Base-by-base conservation (phyloP, 2,329 filamentous ascomycete genomes). In the Claviceps digitariae region DNA sequence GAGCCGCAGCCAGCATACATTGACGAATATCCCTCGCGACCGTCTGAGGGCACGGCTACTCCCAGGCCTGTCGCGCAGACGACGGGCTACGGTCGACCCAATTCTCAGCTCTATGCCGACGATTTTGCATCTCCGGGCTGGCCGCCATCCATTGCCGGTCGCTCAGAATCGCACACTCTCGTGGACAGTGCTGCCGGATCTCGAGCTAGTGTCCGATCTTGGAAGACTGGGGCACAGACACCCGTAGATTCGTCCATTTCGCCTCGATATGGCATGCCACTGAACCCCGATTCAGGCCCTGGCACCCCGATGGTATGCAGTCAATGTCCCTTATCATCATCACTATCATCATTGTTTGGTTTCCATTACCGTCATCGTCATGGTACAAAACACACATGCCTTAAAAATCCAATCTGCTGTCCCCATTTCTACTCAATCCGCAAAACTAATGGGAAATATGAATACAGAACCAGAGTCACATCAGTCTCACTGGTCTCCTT, bases 401-500 rank as follows among this genome's bases (percentile, higher is more conserved):
- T n/a, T n/a, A n/a, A n/a, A n/a, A n/a, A n/a, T n/a, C n/a, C n/a
- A n/a, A n/a, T n/a, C n/a, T n/a, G n/a, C n/a, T n/a, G n/a, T n/a
- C n/a, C n/a, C n/a, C n/a, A 10, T 9, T 10, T 20, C 8, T 41
- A 3, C 10, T 12, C 40, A 10, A 13, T 23, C 1, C 20, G 12
- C 10, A 10, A 13, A 21, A 13, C 46, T 48, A 36, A 48, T 7
- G 17, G 1, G 2, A 20, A 20, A 7, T 34, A 20, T 38, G 13
- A 25, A 5, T 10, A 20, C 59, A 73, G 70, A 67, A 70, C 55
- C 69, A 71, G 58, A 73, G 71, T 62, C 63, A 71, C 48, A 63
- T 69, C 49, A 73, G 69, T 54, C 63, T 73, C 38, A 64, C 69
- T 2, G 69, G 65, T 17, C 64, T 74, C 8, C 62, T 74, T 4